Conservation (phyloP, 495 filamentous ascomycete species). For the Aspergillus funiculosus region DNA sequence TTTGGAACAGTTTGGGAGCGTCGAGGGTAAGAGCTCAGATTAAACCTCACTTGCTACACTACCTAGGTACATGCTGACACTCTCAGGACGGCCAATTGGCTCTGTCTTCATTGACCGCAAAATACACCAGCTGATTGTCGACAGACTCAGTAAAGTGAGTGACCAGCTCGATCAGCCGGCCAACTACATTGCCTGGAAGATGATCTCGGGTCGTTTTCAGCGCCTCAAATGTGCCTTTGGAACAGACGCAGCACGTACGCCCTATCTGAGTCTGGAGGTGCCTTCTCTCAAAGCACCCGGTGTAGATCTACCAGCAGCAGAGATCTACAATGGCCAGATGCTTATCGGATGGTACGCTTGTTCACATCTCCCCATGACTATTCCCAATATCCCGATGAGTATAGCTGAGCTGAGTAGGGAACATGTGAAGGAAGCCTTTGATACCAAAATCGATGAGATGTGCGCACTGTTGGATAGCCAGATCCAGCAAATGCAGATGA, state of each 20-base stretch:
- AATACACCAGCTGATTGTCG: conserved; percentile 23
- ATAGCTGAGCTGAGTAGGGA: conserved; percentile 2
- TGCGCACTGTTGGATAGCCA: conserved; percentile 48
- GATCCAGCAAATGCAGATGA: conserved; percentile 44
- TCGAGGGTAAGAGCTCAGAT: too few relatives aligned
- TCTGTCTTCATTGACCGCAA: conserved; percentile 36
- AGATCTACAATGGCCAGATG: conserved; percentile 32
- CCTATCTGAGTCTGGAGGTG: conserved; percentile 28
- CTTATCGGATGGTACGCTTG: conserved; percentile 25
- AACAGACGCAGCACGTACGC: conserved; percentile 21
- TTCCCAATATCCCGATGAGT: neutral
- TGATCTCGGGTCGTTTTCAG: conserved; percentile 36
- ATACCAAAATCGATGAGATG: conserved; percentile 50
- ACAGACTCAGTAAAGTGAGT: conserved; percentile 21
- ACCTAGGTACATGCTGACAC: too few relatives aligned
- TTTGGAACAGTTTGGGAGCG: conserved; percentile 34
- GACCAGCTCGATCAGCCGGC: conserved; percentile 20
- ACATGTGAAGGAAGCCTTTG: conserved; percentile 34
- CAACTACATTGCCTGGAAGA: conserved; percentile 25
- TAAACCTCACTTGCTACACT: too few relatives aligned
- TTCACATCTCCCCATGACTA: neutral
- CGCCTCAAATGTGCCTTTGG: conserved; percentile 38
- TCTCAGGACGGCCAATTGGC: conserved; percentile 32
- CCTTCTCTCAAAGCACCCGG: conserved; percentile 19
- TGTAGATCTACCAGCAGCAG: conserved; percentile 20